Evolutionary conservation across 1,139 yeast species (phyloP), one percentile per base, ranked within the genome.

Genomic region (Zygoascus sp.): DNA sequence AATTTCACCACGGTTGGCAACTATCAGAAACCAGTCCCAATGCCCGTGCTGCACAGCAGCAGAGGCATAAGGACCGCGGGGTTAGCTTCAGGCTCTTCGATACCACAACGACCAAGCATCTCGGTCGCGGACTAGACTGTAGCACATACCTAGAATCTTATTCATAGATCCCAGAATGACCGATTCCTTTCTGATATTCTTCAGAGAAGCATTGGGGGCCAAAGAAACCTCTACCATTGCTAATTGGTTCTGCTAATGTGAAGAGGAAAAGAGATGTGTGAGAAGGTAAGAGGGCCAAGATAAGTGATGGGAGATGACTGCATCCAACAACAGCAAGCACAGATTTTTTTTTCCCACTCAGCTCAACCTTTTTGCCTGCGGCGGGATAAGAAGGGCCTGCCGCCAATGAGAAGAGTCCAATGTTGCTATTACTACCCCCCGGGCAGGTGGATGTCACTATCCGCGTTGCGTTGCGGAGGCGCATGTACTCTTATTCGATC

Each of bases 1-100:
- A 60, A 86, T 86, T 69, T 90, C 98, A 59, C 97, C 97, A 71
- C 98, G 80, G 74, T 90, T 90, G 57, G 97, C 97, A 46, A 90
- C 97, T 62, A 46, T 17, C 3, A 16, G n/a, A n/a, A n/a, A 37
- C n/a, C 9, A 16, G 19, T 15, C 34, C 17, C 22, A 35, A 35
- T 19, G 38, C 22, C 10, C 17, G 25, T 13, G 10, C 3, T 16
- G 2, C 13, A n/a, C 22, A 35, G n/a, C n/a, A n/a, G n/a, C n/a
- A n/a, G n/a, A n/a, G n/a, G n/a, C n/a, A n/a, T n/a, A n/a, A n/a
- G 25, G 13, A 19, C 22, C n/a, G 25, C 25, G 22, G 25, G 25
- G 22, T 35, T 21, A 19, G 22, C 23, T 10, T n/a, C 23, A 19
- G 11, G 13, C 21, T 9, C 4, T 3, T 30, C 15, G 17, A n/a